phyloP scores from a whole-genome alignment of 352 stramenopile species.

The Plasmopara halstedii region DNA sequence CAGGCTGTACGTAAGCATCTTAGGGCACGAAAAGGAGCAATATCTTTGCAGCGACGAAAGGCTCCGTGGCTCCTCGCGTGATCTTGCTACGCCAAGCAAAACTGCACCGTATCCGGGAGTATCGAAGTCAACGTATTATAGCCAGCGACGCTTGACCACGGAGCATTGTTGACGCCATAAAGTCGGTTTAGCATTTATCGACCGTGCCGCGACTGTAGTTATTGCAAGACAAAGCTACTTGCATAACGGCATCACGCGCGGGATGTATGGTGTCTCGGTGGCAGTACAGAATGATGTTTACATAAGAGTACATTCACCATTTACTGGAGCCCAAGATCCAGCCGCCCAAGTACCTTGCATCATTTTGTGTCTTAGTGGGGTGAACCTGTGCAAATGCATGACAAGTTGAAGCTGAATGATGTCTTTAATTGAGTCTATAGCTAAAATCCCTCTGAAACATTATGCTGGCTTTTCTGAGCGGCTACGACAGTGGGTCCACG shows the following conservation, averaged over 20 bases:
- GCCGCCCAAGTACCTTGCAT: slow-evolving; percentile 6
- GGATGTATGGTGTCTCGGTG: slow-evolving; percentile 18
- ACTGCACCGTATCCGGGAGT: slow-evolving; percentile 13
- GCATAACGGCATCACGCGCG: slow-evolving; percentile 4
- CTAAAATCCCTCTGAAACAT: not conserved
- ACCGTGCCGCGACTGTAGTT: slow-evolving; percentile 8
- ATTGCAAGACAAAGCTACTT: slow-evolving; percentile 5
- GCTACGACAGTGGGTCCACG: slow-evolving; percentile 1
- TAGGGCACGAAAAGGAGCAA: slow-evolving; percentile 12
- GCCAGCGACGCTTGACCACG: slow-evolving; percentile 9
- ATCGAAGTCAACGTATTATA: slow-evolving; percentile 12
- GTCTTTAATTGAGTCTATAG: not conserved
- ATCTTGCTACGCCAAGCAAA: slow-evolving; percentile 16
- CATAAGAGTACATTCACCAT: slow-evolving; percentile 1
- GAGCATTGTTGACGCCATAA: slow-evolving; percentile 23
- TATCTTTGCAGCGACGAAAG: slow-evolving; percentile 14
- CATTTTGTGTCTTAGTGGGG: slow-evolving; percentile 17
- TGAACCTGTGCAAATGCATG: slow-evolving; percentile 10
- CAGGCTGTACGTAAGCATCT: slow-evolving; percentile 12
- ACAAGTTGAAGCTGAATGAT: slow-evolving; percentile 5
- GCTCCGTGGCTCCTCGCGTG: slow-evolving; percentile 18
- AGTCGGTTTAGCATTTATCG: slow-evolving; percentile 19
- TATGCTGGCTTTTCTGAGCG: slow-evolving; percentile 13
- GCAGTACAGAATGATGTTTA: not conserved
- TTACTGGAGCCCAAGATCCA: not conserved